Percentiles rank a stretch among this genome's conserved stretches.
phyloP scores from a whole-genome alignment of 306 rosid genomes.

The Vigna unguiculata region DNA sequence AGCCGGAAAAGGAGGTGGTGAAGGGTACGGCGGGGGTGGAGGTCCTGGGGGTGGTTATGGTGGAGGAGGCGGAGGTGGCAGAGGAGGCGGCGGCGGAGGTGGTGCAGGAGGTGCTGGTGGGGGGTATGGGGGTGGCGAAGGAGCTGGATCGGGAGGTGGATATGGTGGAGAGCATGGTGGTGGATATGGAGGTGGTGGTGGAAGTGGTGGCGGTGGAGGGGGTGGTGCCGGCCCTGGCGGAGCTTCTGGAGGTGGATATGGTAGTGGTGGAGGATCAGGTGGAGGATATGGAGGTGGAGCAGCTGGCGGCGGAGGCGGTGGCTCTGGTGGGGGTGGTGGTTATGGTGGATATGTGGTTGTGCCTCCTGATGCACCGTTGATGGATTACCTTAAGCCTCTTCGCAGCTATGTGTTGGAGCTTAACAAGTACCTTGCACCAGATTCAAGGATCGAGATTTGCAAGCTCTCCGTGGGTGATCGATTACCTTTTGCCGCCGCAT shows the following conservation, averaged over 20 bases:
- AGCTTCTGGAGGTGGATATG: not conserved
- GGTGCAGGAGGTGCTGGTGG: conserved; percentile 46
- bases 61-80: conserved; percentile 50
- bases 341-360: conserved; percentile 56
- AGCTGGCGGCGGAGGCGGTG: not conserved
- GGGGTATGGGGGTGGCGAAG: conserved; percentile 42
- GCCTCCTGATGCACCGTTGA: conserved; percentile 71
- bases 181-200: conserved; percentile 53
- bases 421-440: conserved; percentile 76
- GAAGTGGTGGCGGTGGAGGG: not conserved
- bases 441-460: conserved; percentile 85
- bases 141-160: conserved; percentile 22
- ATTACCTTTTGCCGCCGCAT: conserved; percentile 85
- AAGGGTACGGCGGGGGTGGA: conserved; percentile 46
- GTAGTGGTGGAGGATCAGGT: conserved; percentile 3
- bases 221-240: not conserved
- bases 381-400: conserved; percentile 54
- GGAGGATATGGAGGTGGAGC: conserved; percentile 17
- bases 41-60: conserved; percentile 37
- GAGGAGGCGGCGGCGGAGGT: conserved; percentile 43
- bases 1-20: conserved; percentile 53
- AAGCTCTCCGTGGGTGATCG: conserved; percentile 79
- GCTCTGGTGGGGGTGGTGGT: not conserved
- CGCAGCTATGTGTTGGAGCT: conserved; percentile 70
- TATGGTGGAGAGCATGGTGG: conserved; percentile 40